Conservation (phyloP, 1,284 basidiomycete genomes). For the Ustilago xerochloae region DNA sequence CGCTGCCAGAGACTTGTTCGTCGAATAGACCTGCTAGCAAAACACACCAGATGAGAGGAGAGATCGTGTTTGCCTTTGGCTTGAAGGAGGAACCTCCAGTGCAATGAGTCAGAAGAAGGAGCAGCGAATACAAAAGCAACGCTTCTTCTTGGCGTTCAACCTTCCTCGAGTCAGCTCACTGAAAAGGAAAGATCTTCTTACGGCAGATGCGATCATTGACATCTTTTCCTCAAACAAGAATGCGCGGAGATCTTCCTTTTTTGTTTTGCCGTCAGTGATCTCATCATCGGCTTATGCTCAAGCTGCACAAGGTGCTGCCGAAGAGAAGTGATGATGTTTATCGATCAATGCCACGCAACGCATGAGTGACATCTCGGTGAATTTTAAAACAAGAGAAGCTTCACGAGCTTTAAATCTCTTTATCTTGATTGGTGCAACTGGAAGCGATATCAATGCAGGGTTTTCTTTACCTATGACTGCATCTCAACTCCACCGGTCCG, state of each 20-base stretch:
- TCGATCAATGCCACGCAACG: conserved; percentile 18
- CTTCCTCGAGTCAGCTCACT: too few species aligned
- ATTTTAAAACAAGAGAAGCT: conserved; percentile 12
- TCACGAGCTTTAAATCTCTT: conserved; percentile 14
- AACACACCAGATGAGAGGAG: too few species aligned
- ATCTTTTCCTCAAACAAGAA: not conserved
- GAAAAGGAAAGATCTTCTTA: not conserved
- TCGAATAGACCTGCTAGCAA: too few species aligned
- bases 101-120: too few species aligned
- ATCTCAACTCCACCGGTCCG: too few species aligned
- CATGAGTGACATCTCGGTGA: conserved; percentile 16
- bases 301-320: not conserved
- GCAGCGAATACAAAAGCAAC: too few species aligned
- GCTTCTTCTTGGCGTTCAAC: too few species aligned
- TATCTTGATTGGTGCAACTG: conserved; percentile 24
- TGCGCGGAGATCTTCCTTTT: not conserved
- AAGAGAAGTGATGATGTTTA: conserved; percentile 15
- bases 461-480: conserved; percentile 1
- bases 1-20: too few species aligned
- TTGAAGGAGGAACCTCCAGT: too few species aligned
- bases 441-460: conserved; percentile 21
- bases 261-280: not conserved
- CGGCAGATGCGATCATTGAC: conserved; percentile 16
- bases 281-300: conserved; percentile 6
- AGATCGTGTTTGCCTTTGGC: too few species aligned